Evolutionary conservation across 2,329 filamentous ascomycete species (phyloP).

Genomic region (Helotiales sp.): DNA sequence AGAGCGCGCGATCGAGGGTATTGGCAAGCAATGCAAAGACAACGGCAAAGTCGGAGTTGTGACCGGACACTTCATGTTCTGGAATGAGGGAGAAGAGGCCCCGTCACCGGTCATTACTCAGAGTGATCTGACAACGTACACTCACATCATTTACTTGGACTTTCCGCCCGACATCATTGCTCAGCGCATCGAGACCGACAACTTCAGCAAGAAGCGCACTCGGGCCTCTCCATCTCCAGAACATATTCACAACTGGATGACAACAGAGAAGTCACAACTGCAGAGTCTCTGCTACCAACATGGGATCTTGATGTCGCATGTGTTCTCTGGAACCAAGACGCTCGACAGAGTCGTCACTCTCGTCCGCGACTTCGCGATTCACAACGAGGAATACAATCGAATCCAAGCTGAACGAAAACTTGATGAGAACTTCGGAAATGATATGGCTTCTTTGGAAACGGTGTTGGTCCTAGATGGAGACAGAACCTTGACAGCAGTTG

Average conservation of each 20-base stretch:
- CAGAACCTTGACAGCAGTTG: slow-evolving; percentile 51
- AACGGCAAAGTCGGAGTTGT: slow-evolving; percentile 46
- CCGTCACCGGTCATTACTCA: slow-evolving; percentile 42
- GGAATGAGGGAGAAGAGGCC: slow-evolving; percentile 39
- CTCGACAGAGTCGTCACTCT: slow-evolving; percentile 29
- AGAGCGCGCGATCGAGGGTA: slow-evolving; percentile 44
- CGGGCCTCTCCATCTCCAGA: slow-evolving; percentile 37
- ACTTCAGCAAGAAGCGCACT: slow-evolving; percentile 29
- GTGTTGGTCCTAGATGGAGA: slow-evolving; percentile 60
- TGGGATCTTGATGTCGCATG: slow-evolving; percentile 38
- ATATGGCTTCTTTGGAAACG: slow-evolving; percentile 37
- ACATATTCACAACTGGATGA: slow-evolving; percentile 47
- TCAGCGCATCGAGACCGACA: slow-evolving; percentile 42
- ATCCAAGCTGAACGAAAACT: slow-evolving; percentile 7
- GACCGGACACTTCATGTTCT: slow-evolving; percentile 57
- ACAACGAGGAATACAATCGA: slow-evolving; percentile 42
- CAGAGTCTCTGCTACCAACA: slow-evolving; percentile 44
- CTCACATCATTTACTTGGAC: slow-evolving; percentile 60
- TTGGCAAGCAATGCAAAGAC: slow-evolving; percentile 39
- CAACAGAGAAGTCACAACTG: slow-evolving; percentile 45
- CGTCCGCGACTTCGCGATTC: slow-evolving; percentile 40
- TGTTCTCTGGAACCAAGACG: slow-evolving; percentile 2
- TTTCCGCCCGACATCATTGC: slow-evolving; percentile 39
- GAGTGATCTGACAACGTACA: slow-evolving; percentile 48
- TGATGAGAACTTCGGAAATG: slow-evolving; percentile 14